Evolutionary conservation across 2,329 filamentous ascomycete species (phyloP).

Genomic region (Phaeoacremonium minimum): DNA sequence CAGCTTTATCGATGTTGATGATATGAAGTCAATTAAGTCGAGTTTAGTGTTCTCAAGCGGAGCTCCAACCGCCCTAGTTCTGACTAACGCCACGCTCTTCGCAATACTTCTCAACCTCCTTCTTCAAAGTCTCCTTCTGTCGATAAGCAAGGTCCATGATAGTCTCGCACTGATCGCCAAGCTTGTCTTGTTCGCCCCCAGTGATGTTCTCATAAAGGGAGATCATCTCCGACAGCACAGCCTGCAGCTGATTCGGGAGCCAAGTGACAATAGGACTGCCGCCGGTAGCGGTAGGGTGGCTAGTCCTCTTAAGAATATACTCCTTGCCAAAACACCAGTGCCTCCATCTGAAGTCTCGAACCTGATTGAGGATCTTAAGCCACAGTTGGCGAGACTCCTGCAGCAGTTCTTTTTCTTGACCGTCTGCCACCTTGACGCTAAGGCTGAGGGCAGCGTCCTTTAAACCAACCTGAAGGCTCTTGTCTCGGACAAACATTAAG

Average conservation of each 20-base stretch:
- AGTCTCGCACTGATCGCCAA: constrained; percentile 43
- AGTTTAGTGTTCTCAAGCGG: no score
- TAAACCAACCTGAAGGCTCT: constrained; percentile 44
- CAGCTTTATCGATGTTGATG: no score
- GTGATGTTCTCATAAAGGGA: constrained; percentile 46
- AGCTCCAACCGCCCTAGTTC: no score
- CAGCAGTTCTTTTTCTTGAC: constrained; percentile 32
- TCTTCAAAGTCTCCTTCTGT: constrained; percentile 62
- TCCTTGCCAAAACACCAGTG: constrained; percentile 84
- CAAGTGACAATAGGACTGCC: constrained; percentile 81
- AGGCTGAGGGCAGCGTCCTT: constrained; percentile 50
- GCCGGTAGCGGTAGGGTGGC: constrained; percentile 73
- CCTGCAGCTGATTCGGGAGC: constrained; percentile 76
- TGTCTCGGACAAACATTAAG: constrained; percentile 62
- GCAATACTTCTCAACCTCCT: constrained; percentile 75
- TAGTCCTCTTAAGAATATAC: constrained; percentile 76
- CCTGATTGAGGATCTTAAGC: constrained; percentile 65
- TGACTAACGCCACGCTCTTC: constrained; percentile 54
- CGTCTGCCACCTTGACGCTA: constrained; percentile 18
- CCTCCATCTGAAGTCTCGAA: constrained; percentile 77
- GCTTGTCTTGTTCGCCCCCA: constrained; percentile 33
- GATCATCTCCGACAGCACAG: constrained; percentile 68
- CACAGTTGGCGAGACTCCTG: constrained; percentile 56
- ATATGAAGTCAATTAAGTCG: no score
- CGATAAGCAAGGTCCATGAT: constrained; percentile 64